These are phyloP conservation scores for Hypoxylon sp. DNA, from an alignment of 2,329 filamentous ascomycete genomes.

Conservation along the genomic window DNA sequence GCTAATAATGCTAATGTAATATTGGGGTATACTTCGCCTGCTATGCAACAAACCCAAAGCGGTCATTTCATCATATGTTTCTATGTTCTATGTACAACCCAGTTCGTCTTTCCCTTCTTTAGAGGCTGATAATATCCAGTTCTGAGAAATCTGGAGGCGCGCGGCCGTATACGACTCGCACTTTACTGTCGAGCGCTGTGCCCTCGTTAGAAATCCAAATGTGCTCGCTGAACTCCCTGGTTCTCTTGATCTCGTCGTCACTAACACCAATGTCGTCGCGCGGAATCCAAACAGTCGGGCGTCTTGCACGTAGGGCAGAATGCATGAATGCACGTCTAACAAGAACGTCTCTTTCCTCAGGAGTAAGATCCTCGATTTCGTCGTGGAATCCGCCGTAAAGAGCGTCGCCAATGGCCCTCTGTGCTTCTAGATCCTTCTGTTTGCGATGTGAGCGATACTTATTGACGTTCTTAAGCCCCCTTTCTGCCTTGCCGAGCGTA, in stretches of 20 bases:
- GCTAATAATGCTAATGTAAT: slow-evolving; percentile 34
- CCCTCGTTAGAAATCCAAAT: slow-evolving; percentile 97
- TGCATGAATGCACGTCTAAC: slow-evolving; percentile 93
- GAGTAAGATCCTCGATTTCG: slow-evolving; percentile 93
- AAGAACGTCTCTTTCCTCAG: slow-evolving; percentile 87
- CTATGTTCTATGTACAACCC: slow-evolving; percentile 45
- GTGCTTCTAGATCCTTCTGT: slow-evolving; percentile 77
- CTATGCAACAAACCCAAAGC: slow-evolving; percentile 41
- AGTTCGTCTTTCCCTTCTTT: slow-evolving; percentile 38
- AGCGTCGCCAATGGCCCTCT: slow-evolving; percentile 81
- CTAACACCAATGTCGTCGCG: slow-evolving; percentile 90
- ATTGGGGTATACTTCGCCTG: slow-evolving; percentile 41
- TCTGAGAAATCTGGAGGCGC: slow-evolving; percentile 93
- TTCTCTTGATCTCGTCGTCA: slow-evolving; percentile 89
- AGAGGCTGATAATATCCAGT: slow-evolving; percentile 87
- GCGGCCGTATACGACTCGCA: slow-evolving; percentile 84
- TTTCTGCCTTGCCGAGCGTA: slow-evolving; percentile 60
- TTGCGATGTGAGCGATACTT: slow-evolving; percentile 65
- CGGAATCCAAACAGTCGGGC: slow-evolving; percentile 94
- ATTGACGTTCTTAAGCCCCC: slow-evolving; percentile 60
- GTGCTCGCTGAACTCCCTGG: slow-evolving; percentile 79
- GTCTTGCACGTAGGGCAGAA: slow-evolving; percentile 83
- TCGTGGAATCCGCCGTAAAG: slow-evolving; percentile 91
- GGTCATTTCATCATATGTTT: slow-evolving; percentile 40
- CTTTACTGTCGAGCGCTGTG: slow-evolving; percentile 86